Evolutionary conservation across 2,329 filamentous ascomycete species (phyloP).

Genomic region (Paraconiothyrium brasiliense): DNA sequence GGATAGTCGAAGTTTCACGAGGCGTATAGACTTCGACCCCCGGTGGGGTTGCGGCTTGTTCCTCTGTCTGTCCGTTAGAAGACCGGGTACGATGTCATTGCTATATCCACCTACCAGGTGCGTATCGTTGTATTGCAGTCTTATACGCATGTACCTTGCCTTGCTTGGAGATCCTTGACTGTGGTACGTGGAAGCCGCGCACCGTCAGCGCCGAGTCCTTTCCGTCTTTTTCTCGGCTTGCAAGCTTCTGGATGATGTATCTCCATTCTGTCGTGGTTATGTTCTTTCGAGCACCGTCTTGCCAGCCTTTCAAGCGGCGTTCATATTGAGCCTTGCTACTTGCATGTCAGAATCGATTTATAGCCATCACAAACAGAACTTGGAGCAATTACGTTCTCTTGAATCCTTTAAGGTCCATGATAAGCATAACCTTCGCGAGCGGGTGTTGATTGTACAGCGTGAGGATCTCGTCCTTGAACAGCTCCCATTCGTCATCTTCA

Average conservation of each 20-base stretch:
- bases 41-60: not conserved
- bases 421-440: conserved; percentile 16
- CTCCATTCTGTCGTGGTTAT: conserved; percentile 4
- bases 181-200: not conserved
- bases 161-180: conserved; percentile 8
- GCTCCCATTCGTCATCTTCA: conserved; percentile 18
- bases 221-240: not conserved
- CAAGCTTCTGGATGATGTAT: conserved; percentile 2
- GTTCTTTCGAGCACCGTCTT: conserved; percentile 3
- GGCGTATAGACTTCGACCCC: not conserved
- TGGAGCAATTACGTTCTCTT: conserved; percentile 18
- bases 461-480: conserved; percentile 15
- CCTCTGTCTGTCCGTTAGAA: not conserved
- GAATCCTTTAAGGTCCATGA: conserved; percentile 16
- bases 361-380: too few species aligned
- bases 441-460: conserved; percentile 12
- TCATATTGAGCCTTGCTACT: conserved; percentile 22
- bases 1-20: not conserved
- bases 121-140: not conserved
- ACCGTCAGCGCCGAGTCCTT: not conserved
- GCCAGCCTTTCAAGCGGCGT: conserved; percentile 16
- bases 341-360: not conserved
- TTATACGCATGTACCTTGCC: not conserved
- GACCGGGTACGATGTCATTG: too few species aligned
- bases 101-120: not conserved